Conservation (phyloP, 495 filamentous ascomycete genomes). For the Aspergillus kassunensis region DNA sequence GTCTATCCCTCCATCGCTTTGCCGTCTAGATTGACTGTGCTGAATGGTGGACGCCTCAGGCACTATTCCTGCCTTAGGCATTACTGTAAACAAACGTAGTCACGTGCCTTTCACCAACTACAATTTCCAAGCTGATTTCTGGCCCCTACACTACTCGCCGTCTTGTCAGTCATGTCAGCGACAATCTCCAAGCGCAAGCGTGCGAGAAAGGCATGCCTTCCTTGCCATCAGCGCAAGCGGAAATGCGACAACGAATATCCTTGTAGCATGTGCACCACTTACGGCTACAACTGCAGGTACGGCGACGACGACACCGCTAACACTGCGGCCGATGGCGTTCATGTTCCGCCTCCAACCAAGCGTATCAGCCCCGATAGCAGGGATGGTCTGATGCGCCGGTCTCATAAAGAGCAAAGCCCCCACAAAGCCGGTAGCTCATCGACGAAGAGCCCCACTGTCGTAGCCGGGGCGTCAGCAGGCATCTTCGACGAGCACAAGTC, state of each 20-base stretch:
- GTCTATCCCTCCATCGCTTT: no score
- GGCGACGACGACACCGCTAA: slow-evolving; percentile 13
- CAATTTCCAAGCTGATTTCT: no score
- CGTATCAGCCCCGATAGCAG: slow-evolving; percentile 10
- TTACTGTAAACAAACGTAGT: no score
- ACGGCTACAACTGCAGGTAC: slow-evolving; percentile 30
- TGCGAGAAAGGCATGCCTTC: slow-evolving; percentile 29
- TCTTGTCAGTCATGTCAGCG: slow-evolving; percentile 22
- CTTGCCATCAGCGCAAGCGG: slow-evolving; percentile 35
- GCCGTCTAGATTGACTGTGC: no score
- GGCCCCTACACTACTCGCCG: no score
- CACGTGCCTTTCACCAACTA: no score
- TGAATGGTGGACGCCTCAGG: no score
- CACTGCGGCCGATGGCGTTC: slow-evolving; percentile 5
- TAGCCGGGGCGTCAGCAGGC: slow-evolving; percentile 17
- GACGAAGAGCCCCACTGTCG: slow-evolving; percentile 17
- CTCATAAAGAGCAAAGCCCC: not conserved
- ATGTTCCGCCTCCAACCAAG: slow-evolving; percentile 7
- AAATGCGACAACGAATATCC: slow-evolving; percentile 30
- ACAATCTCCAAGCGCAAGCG: slow-evolving; percentile 28
- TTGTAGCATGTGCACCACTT: slow-evolving; percentile 29
- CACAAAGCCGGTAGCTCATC: slow-evolving; percentile 15
- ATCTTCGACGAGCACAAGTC: slow-evolving; percentile 33
- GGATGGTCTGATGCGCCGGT: not conserved
- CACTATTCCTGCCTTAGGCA: no score